Conservation (phyloP, 163 green algal species). For the Coccomyxa subellipsoidea region DNA sequence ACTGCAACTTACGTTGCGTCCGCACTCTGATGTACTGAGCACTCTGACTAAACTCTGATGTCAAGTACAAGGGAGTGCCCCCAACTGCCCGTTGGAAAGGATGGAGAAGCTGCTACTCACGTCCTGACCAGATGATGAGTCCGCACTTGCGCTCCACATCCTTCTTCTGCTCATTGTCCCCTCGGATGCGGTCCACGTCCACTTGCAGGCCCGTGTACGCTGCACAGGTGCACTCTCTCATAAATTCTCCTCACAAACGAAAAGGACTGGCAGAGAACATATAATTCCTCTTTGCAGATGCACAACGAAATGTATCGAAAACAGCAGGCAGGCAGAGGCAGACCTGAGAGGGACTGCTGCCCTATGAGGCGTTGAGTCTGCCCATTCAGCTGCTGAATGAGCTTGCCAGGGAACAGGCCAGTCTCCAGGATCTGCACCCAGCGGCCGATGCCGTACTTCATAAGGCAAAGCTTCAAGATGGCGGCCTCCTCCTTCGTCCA, state of each 20-base stretch:
- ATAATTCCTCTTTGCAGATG: too few species aligned
- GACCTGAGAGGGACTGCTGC: constrained; percentile 82
- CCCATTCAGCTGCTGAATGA: constrained; percentile 89
- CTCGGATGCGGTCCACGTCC: constrained; percentile 80
- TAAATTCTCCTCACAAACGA: background rate
- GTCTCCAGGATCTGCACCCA: constrained; percentile 83
- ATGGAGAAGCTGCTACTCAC: constrained; percentile 39
- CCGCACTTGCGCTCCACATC: constrained; percentile 77
- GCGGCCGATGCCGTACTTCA: constrained; percentile 79
- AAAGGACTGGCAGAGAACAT: background rate
- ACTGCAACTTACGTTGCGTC: too few species aligned
- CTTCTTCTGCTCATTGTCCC: constrained; percentile 67
- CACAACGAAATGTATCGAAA: background rate
- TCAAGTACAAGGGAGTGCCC: too few species aligned
- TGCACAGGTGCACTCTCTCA: constrained; percentile 14
- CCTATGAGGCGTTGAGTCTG: constrained; percentile 88
- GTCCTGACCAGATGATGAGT: constrained; percentile 81
- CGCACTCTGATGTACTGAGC: too few species aligned
- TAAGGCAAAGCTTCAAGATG: constrained; percentile 80
- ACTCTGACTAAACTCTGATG: too few species aligned
- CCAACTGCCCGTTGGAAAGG: too few species aligned
- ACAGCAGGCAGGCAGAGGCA: constrained; percentile 22
- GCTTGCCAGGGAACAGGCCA: constrained; percentile 83
- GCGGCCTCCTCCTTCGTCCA: constrained; percentile 82
- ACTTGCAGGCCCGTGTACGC: constrained; percentile 81